Evolutionary conservation across 148 eudicot species (phyloP).

Genomic region (Rhododendron williamsianum): DNA sequence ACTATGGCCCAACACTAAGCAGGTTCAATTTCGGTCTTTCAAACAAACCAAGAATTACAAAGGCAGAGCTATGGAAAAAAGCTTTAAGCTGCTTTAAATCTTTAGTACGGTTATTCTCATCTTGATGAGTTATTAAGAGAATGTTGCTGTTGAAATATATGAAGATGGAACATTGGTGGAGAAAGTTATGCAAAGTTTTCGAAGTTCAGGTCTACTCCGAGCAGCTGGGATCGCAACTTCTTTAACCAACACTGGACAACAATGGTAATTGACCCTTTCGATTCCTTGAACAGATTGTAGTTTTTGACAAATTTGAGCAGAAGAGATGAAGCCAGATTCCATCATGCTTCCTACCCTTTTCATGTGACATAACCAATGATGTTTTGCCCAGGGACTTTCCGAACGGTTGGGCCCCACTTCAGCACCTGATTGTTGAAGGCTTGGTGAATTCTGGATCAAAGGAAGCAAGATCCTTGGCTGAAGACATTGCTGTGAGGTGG

Average conservation of each 20-base stretch:
- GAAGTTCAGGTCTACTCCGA: slow-evolving; percentile 55
- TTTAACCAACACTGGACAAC: slow-evolving; percentile 70
- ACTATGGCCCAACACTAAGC: no score
- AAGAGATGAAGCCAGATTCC: neutral
- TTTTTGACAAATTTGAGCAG: neutral
- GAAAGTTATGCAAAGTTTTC: slow-evolving; percentile 59
- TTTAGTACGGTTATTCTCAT: no score
- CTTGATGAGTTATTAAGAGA: no score
- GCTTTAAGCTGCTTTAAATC: no score
- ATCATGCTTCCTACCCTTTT: neutral
- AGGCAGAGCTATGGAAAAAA: no score
- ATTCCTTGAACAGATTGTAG: neutral
- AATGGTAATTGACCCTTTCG: slow-evolving; percentile 48
- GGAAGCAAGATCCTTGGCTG: slow-evolving; percentile 53
- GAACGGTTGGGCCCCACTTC: slow-evolving; percentile 94
- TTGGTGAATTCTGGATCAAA: slow-evolving; percentile 58
- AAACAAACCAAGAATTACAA: no score
- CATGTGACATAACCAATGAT: neutral
- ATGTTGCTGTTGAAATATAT: slow-evolving; percentile 13
- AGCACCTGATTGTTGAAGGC: slow-evolving; percentile 84
- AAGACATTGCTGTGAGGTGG: slow-evolving; percentile 74
- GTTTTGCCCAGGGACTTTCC: slow-evolving; percentile 71
- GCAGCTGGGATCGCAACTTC: slow-evolving; percentile 81
- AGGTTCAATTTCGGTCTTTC: no score
- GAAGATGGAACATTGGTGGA: slow-evolving; percentile 43